These are phyloP conservation scores for Moricandia arvensis DNA, from an alignment of 345 rosid species.

Conservation along the genomic window DNA sequence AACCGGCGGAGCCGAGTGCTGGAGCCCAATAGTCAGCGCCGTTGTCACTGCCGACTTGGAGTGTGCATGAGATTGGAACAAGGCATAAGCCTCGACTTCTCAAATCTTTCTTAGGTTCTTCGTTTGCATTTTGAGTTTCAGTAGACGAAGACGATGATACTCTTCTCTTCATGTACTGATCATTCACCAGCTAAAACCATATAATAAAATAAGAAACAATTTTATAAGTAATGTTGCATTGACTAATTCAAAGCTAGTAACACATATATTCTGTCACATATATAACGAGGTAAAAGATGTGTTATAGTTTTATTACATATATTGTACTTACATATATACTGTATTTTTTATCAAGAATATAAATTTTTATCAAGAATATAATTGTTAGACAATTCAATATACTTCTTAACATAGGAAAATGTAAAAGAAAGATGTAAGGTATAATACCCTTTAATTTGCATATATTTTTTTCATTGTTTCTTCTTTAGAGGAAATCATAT, in stretches of 20 bases:
- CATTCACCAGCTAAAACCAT: slow-evolving; percentile 56
- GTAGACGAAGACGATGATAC: slow-evolving; percentile 35
- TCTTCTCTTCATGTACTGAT: slow-evolving; percentile 62
- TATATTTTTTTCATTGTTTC: not conserved
- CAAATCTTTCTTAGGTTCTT: slow-evolving; percentile 62
- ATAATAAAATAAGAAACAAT: slow-evolving; percentile 14
- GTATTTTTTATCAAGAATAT: not conserved
- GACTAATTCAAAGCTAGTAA: not conserved
- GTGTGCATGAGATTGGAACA: slow-evolving; percentile 87
- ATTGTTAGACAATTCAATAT: not conserved
- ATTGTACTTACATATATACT: not conserved
- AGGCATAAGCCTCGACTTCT: slow-evolving; percentile 94
- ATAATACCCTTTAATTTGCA: not conserved
- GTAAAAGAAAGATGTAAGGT: not conserved
- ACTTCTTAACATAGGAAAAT: not conserved
- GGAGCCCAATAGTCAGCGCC: slow-evolving; percentile 99
- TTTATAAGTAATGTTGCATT: not conserved
- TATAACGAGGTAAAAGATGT: not conserved
- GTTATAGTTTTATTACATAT: not conserved
- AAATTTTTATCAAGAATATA: not conserved
- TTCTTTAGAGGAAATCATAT: not conserved
- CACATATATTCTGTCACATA: not conserved
- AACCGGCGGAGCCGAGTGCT: slow-evolving; percentile 52
- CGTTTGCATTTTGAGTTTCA: slow-evolving; percentile 41
- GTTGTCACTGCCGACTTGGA: slow-evolving; percentile 80